Base-by-base conservation (phyloP, 2,329 filamentous ascomycete genomes). In the Trichoderma harzianum region DNA sequence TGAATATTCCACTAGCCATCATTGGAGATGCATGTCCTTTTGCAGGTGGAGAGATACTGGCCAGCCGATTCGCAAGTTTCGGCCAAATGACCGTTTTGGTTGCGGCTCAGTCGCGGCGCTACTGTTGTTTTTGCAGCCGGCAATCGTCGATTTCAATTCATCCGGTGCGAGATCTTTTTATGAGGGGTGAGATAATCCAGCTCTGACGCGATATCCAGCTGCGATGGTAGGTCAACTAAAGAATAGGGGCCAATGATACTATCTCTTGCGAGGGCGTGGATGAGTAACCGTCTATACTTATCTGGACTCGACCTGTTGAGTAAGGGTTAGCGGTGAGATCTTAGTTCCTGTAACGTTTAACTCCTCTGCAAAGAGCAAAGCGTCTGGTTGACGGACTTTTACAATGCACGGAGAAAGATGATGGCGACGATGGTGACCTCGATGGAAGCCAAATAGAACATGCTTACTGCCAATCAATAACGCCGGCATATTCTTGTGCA, bases 141-240 rank as follows among this genome's bases (percentile, higher is more conserved):
- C 57, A 69, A 69, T 69, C 65, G 53, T 60, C 53, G 34, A 68
- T 68, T 58, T 60, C 65, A 68, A 68, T 68, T 68, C 53, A 60
- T 68, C 65, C 65, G 65, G 55, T 26, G 53, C 28, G 26, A 68
- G 65, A 68, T 68, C 65, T 47, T 68, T 47, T 68, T 30, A 32
- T 47, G 14, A 34, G 24, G 34, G 51, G 51, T 68, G 65, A 47
- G 65, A 60, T 68, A 21, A 67, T 67, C 64, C 51, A 43, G 51
- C 30, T 67, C 51, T 67, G 51, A 43, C 53, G 65, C 65, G 39
- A 43, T 43, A n/a, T 43, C 39, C 39, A 43, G 39, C 39, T 43
- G 39, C 39, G 65, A 68, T 55, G 63, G 63, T 47, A 65, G 63
- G 43, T 7, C 63, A 36, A 34, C 8, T 32, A 65, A 5, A 26